These are phyloP conservation scores for Syzygium aromaticum DNA, from an alignment of 345 rosid genomes.

Conservation along the genomic window DNA sequence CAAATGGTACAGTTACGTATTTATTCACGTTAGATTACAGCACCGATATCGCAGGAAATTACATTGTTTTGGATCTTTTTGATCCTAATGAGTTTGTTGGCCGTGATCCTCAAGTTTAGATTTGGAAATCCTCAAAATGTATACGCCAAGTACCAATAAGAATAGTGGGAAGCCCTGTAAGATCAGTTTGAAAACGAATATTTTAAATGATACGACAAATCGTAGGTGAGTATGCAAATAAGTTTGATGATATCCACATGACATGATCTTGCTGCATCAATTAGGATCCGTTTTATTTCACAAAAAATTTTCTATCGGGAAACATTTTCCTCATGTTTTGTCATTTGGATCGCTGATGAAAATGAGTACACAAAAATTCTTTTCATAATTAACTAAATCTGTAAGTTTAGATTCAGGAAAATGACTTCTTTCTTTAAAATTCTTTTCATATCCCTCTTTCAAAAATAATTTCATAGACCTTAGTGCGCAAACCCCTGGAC, in stretches of 20 bases:
- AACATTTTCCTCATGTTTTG: background rate
- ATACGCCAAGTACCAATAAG: background rate
- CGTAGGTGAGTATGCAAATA: background rate
- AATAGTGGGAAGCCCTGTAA: background rate
- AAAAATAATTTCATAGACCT: background rate
- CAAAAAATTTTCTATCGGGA: background rate
- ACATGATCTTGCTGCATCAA: background rate
- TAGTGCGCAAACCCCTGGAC: too few species aligned
- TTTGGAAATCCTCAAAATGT: background rate
- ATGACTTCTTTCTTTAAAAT: background rate
- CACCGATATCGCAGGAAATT: background rate
- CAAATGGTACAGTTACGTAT: background rate
- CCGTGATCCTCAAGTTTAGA: background rate
- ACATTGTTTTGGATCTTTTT: background rate
- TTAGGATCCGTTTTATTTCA: background rate
- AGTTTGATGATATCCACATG: background rate
- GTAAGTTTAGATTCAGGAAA: background rate
- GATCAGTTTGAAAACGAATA: background rate
- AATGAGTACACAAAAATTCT: background rate
- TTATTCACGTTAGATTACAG: background rate
- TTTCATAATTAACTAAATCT: background rate
- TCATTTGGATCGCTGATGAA: fast-evolving
- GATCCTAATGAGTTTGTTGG: background rate
- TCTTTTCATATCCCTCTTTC: background rate
- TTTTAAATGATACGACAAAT: background rate